Base-by-base conservation (phyloP, 208 protist genomes). In the Leptomonas pyrrhocoris region DNA sequence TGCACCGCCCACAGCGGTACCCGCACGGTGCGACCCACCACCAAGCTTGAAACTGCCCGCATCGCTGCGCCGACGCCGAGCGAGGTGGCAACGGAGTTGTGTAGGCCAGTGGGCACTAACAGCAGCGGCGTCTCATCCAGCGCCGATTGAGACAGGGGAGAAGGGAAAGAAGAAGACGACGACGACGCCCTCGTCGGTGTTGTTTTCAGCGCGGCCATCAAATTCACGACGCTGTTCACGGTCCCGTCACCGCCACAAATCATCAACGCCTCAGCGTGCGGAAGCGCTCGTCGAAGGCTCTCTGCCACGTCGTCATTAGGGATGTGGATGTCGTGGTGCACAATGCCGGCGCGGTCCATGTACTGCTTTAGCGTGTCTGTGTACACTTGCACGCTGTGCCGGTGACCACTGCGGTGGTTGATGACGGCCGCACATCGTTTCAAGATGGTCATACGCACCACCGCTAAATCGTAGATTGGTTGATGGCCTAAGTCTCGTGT, bases 171-270 rank as follows among this genome's bases (percentile, higher is more conserved):
- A 16, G 58, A 65, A 27, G 56, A 61, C 18, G 40, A 42, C 3
- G 46, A 55, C n/a, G 16, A 11, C 31, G 48, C 16, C 48, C 25
- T 46, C 12, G 54, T 23, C n/a, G 38, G 15, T 16, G 55, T 42
- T 19, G 56, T 19, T 15, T 46, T 16, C 40, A 72, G 68, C 19
- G 48, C 49, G 0, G 66, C 84, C 8, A 94, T 49, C n/a, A 84
- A 62, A 54, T 95, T 93, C 19, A 86, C 80, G 15, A 88, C 73
- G 49, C 81, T 84, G 70, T 83, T 89, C 42, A 95, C 61, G 8
- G 90, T 95, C 27, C 90, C 90, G 60, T 95, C 90, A 13, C 90
- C 90, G 34, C 90, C 90, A 56, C 77, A 84, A 4, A 93, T 74
- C 23, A 94, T 55, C 0, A 94, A 60, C 5, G 73, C 76, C 66